phyloP scores from a whole-genome alignment of 1,284 basidiomycete species.

The Omphalotus olearius region DNA sequence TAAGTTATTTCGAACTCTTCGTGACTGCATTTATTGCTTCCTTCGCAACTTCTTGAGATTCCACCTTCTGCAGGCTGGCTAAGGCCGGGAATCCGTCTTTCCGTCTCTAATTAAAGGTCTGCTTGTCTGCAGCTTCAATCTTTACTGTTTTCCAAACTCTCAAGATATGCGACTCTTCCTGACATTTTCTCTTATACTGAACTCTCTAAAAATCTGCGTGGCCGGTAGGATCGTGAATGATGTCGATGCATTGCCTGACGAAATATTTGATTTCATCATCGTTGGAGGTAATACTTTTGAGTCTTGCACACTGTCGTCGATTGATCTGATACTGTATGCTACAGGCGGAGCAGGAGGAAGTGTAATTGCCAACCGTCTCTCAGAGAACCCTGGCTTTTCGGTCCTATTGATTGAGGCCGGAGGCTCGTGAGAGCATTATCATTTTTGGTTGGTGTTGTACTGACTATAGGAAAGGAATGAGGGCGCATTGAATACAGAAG shows the following conservation, averaged over 20 bases:
- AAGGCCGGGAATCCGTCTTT: no score
- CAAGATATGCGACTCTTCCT: background rate
- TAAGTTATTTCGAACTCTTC: no score
- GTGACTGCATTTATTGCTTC: no score
- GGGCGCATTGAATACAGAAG: constrained; percentile 14
- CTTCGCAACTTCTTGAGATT: no score
- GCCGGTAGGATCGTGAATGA: background rate
- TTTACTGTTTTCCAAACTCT: no score
- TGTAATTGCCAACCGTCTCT: constrained; percentile 25
- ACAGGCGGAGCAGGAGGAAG: constrained; percentile 19
- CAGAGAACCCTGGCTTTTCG: constrained; percentile 20
- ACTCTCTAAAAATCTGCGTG: background rate
- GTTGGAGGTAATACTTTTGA: constrained; percentile 8
- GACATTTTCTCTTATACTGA: background rate
- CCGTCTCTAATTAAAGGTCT: no score
- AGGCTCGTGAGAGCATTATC: constrained; percentile 17
- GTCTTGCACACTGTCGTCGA: background rate
- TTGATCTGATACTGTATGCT: background rate
- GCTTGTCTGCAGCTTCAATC: no score
- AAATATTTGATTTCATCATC: constrained; percentile 10
- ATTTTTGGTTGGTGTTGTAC: background rate
- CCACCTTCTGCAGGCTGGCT: no score
- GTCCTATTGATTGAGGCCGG: constrained; percentile 28
- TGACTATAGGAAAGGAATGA: constrained; percentile 16
- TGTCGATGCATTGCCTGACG: background rate